Conservation (phyloP, 805 yeast species). For the Schwanniomyces vanrijiae region DNA sequence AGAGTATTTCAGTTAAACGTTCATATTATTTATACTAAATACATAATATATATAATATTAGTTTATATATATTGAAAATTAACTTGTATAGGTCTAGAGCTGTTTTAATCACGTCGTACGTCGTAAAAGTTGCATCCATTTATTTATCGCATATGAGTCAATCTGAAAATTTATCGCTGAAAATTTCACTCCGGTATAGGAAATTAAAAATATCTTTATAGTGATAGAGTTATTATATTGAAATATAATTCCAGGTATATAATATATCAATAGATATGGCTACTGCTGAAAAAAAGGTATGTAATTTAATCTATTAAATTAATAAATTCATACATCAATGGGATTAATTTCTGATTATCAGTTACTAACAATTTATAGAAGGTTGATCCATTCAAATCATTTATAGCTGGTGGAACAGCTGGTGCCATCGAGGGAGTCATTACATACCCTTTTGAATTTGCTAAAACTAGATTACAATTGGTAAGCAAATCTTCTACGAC, state of each 20-base stretch:
- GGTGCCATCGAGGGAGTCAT: constrained; percentile 93
- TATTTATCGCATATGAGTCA: background rate
- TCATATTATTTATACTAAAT: too few relatives aligned
- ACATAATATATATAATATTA: background rate
- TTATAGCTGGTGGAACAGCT: constrained; percentile 93
- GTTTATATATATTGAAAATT: background rate
- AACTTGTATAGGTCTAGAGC: too few relatives aligned
- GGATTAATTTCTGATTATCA: background rate
- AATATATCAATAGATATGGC: background rate
- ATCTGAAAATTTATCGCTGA: background rate
- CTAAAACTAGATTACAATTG: constrained; percentile 89
- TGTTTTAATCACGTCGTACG: too few relatives aligned
- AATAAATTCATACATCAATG: background rate
- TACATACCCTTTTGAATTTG: constrained; percentile 96
- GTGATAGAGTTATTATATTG: background rate
- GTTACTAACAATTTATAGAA: constrained; percentile 22
- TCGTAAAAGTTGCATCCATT: background rate
- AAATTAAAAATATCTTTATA: background rate
- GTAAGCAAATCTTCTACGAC: constrained; percentile 62
- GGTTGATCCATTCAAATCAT: constrained; percentile 76
- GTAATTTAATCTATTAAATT: background rate
- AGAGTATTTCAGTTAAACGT: too few relatives aligned
- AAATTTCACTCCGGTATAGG: background rate
- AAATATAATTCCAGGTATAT: background rate
- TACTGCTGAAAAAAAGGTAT: constrained; percentile 6